These are phyloP conservation scores for Geranomyces michiganensis DNA, from an alignment of 192 early-diverging fungal species.

Conservation along the genomic window DNA sequence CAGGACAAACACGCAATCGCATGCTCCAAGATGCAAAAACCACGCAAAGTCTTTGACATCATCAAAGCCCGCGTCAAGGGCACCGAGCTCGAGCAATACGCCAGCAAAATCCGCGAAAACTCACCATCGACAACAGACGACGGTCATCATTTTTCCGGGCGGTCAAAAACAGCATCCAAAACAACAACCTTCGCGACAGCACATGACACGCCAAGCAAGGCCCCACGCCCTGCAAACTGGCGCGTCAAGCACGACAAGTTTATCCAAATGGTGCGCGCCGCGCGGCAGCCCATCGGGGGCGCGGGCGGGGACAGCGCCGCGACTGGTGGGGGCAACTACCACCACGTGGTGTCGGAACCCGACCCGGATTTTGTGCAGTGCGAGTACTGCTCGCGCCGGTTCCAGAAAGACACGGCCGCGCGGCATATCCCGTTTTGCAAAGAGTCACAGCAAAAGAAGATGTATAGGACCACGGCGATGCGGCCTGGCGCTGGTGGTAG, in stretches of 20 bases:
- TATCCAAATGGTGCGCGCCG: constrained; percentile 50
- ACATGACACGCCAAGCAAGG: not conserved
- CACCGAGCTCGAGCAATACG: constrained; percentile 59
- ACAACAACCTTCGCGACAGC: not conserved
- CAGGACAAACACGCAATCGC: constrained; percentile 51
- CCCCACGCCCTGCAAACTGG: constrained; percentile 42
- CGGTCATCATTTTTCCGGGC: no score
- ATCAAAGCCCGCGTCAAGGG: constrained; percentile 51
- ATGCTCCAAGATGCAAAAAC: constrained; percentile 46
- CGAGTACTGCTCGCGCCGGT: constrained; percentile 49
- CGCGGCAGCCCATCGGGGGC: constrained; percentile 22
- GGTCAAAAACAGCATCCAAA: constrained; percentile 8
- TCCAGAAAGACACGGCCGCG: constrained; percentile 53
- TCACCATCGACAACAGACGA: not conserved
- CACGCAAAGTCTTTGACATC: constrained; percentile 54
- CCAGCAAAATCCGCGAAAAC: not conserved
- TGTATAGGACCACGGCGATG: constrained; percentile 17
- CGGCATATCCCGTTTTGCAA: constrained; percentile 58
- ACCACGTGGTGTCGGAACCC: constrained; percentile 30
- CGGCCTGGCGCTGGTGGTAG: no score
- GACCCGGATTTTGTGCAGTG: constrained; percentile 53
- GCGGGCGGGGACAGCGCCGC: not conserved
- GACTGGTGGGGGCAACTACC: no score
- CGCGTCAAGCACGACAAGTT: constrained; percentile 52
- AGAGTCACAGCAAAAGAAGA: constrained; percentile 44